phyloP scores from a whole-genome alignment of 1,284 basidiomycete species.

The Papiliotrema nemorosa region DNA sequence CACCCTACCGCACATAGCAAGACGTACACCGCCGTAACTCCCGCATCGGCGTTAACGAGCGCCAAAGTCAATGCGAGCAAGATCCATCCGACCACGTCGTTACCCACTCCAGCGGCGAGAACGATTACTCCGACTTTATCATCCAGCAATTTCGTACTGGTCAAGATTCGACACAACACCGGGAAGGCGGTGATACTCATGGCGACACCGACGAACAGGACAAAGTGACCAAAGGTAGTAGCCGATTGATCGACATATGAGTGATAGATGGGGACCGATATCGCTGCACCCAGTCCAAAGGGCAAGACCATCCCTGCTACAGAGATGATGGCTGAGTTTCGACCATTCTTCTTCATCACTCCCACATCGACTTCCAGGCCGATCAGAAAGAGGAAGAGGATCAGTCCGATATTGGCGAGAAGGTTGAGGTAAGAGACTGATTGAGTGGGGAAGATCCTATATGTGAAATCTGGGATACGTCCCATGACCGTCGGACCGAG shows the following conservation, averaged over 20 bases:
- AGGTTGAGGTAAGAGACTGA: conserved; percentile 78
- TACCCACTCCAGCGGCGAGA: conserved; percentile 88
- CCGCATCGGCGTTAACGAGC: conserved; percentile 67
- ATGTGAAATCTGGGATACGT: conserved; percentile 73
- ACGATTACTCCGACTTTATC: conserved; percentile 91
- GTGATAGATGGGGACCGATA: conserved; percentile 76
- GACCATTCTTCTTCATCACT: conserved; percentile 73
- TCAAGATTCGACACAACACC: conserved; percentile 75
- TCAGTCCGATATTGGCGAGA: conserved; percentile 87
- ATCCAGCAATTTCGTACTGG: conserved; percentile 67
- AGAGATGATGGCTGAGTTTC: conserved; percentile 60
- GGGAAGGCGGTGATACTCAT: conserved; percentile 91
- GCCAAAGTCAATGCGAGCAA: conserved; percentile 77
- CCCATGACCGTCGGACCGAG: conserved; percentile 67
- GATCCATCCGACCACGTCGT: conserved; percentile 69
- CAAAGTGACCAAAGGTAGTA: conserved; percentile 76
- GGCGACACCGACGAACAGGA: conserved; percentile 87
- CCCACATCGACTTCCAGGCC: conserved; percentile 84
- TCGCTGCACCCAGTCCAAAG: conserved; percentile 77
- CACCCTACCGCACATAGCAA: conserved; percentile 78
- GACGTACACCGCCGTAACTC: conserved; percentile 70
- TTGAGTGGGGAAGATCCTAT: conserved; percentile 70
- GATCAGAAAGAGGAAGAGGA: conserved; percentile 87
- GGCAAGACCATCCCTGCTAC: conserved; percentile 67
- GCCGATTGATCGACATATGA: conserved; percentile 61